These are phyloP conservation scores for Colletotrichum siamense DNA, from an alignment of 2,329 filamentous ascomycete genomes.

Conservation along the genomic window DNA sequence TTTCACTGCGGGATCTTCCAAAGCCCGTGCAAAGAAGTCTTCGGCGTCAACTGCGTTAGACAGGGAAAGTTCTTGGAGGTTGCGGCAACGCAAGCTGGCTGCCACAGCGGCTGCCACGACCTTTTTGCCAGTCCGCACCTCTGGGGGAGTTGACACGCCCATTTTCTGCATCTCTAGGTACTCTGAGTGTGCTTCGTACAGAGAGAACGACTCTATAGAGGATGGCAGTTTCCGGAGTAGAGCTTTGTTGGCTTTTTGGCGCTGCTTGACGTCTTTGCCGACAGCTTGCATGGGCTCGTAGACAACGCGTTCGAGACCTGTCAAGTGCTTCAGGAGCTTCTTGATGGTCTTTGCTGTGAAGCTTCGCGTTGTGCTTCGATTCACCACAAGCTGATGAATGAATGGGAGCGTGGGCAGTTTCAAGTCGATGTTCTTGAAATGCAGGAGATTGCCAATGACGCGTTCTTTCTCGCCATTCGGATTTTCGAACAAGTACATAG, in stretches of 20 bases:
- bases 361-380: neutral
- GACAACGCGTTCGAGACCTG: neutral
- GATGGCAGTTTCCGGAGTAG: neutral
- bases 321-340: neutral
- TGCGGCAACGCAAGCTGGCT: neutral
- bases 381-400: neutral
- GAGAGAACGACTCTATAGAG: neutral
- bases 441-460: neutral
- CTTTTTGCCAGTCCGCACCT: neutral
- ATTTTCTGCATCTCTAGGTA: neutral
- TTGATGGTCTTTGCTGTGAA: neutral
- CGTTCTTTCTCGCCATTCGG: neutral
- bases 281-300: neutral
- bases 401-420: neutral
- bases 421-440: neutral
- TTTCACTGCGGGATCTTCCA: neutral
- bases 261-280: neutral
- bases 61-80: neutral
- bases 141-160: neutral
- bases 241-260: neutral
- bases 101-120: neutral
- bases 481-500: neutral
- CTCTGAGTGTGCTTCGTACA: neutral
- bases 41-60: neutral
- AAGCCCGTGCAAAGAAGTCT: neutral